These are phyloP conservation scores for Lactifluus rugatus DNA, from an alignment of 768 basidiomycete species.

Conservation along the genomic window DNA sequence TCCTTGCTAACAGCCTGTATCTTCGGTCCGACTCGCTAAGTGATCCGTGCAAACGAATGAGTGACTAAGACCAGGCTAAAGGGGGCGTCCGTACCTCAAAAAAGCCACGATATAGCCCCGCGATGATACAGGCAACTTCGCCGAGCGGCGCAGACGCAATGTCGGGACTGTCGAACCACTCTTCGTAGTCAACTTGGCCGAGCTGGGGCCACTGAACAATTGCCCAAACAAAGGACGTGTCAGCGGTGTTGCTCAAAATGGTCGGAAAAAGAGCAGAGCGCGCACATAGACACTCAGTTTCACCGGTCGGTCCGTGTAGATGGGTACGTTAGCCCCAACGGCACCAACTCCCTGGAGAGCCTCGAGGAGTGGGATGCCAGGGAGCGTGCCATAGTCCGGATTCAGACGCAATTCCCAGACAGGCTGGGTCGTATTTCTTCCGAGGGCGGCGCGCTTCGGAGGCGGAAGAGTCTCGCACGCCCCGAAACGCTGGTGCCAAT, in stretches of 20 bases:
- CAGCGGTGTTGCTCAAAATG: neutral
- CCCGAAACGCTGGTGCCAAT: slow-evolving; percentile 13
- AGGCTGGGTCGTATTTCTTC: neutral
- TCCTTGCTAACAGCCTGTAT: neutral
- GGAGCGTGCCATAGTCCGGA: slow-evolving; percentile 11
- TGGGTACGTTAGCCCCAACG: neutral
- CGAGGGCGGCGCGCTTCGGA: neutral
- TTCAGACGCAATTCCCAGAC: slow-evolving; percentile 9
- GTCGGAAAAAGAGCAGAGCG: neutral
- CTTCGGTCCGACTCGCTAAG: slow-evolving; percentile 10
- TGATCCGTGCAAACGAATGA: neutral
- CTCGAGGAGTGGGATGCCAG: slow-evolving; percentile 10
- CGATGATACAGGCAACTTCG: neutral
- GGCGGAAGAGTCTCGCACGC: neutral
- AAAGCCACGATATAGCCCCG: slow-evolving; percentile 3
- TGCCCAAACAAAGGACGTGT: neutral
- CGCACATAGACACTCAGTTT: slow-evolving; percentile 6
- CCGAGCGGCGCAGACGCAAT: slow-evolving; percentile 4
- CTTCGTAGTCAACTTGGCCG: slow-evolving; percentile 7
- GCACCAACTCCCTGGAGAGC: slow-evolving; percentile 6
- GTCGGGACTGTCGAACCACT: slow-evolving; percentile 8
- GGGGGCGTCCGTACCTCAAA: slow-evolving; percentile 9
- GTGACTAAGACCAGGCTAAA: neutral
- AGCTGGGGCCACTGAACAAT: slow-evolving; percentile 5
- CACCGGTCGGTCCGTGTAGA: neutral